Evolutionary conservation across 139 green algal genomes (phyloP), one percentile per base, ranked within the genome.

Genomic region (Chlamydomonas applanata): DNA sequence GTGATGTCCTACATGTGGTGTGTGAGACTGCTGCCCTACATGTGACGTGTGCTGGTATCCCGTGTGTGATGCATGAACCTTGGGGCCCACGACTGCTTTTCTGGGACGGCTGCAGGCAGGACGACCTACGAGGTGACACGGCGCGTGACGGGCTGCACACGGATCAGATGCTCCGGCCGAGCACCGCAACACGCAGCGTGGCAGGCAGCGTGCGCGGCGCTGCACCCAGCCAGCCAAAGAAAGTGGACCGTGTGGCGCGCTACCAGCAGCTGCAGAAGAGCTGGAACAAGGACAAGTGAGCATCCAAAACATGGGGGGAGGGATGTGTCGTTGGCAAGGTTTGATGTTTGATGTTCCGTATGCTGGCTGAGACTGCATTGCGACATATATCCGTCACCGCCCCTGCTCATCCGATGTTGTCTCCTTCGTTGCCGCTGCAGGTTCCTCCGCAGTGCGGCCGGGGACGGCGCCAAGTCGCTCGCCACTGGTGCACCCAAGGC

Each of bases 271-370:
- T 85, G 36, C 56, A 74, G 59, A n/a, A 71, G 36, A 71, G 75
- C 20, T 82, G 80, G 80, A 76, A 40, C 69, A 69, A 75, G 20
- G 74, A 79, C 71, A 85, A 75, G 80, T 85, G 56, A 11, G 77
- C n/a, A n/a, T n/a, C n/a, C n/a, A n/a, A n/a, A n/a, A n/a, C n/a
- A n/a, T n/a, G n/a, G n/a, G n/a, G n/a, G n/a, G n/a, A n/a, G n/a
- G n/a, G n/a, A n/a, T n/a, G n/a, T n/a, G n/a, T n/a, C n/a, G n/a
- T n/a, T n/a, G n/a, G n/a, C n/a, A n/a, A n/a, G n/a, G n/a, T n/a
- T n/a, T n/a, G n/a, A n/a, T 60, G 32, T 49, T 49, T 49, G 40
- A 11, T 7, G 11, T 49, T 19, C 40, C 11, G 40, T 11, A 49
- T 7, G 40, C 40, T 49, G 68, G 3, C 56, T 72, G 27, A 34